Percentiles rank a stretch among this genome's conserved stretches.
Evolutionary conservation across 768 basidiomycete genomes (phyloP).

Genomic region (Tricholoma sp.): DNA sequence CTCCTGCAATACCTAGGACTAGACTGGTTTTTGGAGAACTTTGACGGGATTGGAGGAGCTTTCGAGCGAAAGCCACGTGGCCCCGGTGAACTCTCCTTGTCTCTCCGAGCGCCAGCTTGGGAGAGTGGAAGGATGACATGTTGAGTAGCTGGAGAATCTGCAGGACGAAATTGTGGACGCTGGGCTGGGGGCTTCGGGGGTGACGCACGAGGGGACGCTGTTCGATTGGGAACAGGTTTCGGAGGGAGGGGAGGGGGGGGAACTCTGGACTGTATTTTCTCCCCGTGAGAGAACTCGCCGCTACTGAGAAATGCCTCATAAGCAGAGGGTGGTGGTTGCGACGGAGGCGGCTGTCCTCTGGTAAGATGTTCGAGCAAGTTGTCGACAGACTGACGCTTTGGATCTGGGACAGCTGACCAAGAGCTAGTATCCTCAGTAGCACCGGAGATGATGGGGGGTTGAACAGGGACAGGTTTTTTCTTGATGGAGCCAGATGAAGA

Average conservation of each 20-base stretch:
- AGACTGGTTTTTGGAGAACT: constrained; percentile 41
- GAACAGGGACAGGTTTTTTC: constrained; percentile 64
- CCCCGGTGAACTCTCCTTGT: constrained; percentile 69
- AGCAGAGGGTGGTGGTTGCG: constrained; percentile 31
- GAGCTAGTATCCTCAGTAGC: constrained; percentile 50
- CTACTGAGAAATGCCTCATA: constrained; percentile 42
- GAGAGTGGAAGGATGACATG: constrained; percentile 23
- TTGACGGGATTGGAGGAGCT: constrained; percentile 33
- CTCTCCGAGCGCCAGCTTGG: constrained; percentile 35
- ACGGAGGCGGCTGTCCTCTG: constrained; percentile 35
- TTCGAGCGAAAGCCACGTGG: constrained; percentile 44
- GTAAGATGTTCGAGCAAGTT: constrained; percentile 74
- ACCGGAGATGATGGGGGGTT: constrained; percentile 35
- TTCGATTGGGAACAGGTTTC: constrained; percentile 43
- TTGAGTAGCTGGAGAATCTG: constrained; percentile 47
- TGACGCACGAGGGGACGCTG: constrained; percentile 56
- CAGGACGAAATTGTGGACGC: constrained; percentile 44
- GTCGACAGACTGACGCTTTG: constrained; percentile 80
- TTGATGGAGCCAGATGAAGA: constrained; percentile 44
- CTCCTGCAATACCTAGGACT: constrained; percentile 50
- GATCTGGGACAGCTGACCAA: constrained; percentile 52
- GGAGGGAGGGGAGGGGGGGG: constrained; percentile 62
- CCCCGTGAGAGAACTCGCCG: constrained; percentile 42
- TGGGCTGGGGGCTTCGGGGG: constrained; percentile 58
- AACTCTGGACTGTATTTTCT: constrained; percentile 36